These are phyloP conservation scores for Eucalyptus paniculata DNA, from an alignment of 345 rosid genomes.

Conservation along the genomic window DNA sequence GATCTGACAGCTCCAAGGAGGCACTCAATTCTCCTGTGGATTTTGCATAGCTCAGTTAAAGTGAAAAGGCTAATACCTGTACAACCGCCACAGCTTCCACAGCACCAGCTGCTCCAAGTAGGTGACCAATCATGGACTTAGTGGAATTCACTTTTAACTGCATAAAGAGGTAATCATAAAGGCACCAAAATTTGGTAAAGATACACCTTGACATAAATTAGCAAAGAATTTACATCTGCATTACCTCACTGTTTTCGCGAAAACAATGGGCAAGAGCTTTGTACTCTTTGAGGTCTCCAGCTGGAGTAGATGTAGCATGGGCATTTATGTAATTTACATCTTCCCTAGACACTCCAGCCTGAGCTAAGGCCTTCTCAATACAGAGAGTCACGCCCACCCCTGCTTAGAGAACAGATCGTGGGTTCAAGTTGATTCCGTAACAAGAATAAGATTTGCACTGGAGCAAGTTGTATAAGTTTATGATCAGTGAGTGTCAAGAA, in stretches of 20 bases:
- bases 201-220: background rate
- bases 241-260: conserved; percentile 23
- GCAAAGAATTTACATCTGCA: background rate
- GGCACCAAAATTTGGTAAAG: background rate
- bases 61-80: conserved; percentile 7
- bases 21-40: background rate
- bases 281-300: conserved; percentile 40
- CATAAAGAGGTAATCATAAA: background rate
- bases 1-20: background rate
- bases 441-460: background rate
- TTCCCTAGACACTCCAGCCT: conserved; percentile 31
- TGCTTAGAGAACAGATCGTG: background rate
- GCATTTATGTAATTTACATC: conserved; percentile 56
- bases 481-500: background rate
- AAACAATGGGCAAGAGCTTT: conserved; percentile 35
- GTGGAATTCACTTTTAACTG: conserved; percentile 31
- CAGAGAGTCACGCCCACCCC: conserved; percentile 36
- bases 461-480: background rate
- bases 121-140: conserved; percentile 36
- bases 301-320: conserved; percentile 44
- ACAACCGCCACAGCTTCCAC: conserved; percentile 30
- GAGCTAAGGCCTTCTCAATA: conserved; percentile 40
- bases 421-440: background rate
- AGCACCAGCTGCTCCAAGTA: conserved; percentile 29
- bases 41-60: background rate